Percentiles rank a stretch among this genome's conserved stretches.
These are phyloP conservation scores for Syzygium grande DNA, from an alignment of 345 rosid genomes.

Conservation along the genomic window DNA sequence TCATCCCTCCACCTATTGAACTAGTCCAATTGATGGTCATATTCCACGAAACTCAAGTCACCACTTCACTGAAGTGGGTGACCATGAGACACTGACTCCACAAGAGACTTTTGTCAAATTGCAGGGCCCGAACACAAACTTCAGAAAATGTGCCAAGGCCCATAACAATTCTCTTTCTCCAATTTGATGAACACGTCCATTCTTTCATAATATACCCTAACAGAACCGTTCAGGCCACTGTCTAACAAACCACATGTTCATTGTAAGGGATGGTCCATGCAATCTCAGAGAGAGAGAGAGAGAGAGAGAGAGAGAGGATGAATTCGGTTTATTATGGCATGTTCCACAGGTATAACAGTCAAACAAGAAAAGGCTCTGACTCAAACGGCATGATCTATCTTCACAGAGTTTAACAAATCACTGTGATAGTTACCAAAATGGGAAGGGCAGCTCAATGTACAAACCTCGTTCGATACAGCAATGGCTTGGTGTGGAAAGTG, in stretches of 20 bases:
- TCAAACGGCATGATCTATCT: not conserved
- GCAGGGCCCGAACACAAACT: not conserved
- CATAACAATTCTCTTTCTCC: not conserved
- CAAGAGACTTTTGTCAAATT: not conserved
- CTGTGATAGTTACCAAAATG: not conserved
- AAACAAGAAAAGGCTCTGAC: not conserved
- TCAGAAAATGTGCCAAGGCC: not conserved
- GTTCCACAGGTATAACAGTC: not conserved
- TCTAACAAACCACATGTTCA: not conserved
- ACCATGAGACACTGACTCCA: not conserved
- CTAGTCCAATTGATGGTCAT: not conserved
- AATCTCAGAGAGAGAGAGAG: not conserved
- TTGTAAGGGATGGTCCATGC: not conserved
- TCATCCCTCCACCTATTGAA: not conserved
- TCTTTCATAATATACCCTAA: not conserved
- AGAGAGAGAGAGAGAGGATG: not conserved
- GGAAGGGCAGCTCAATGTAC: not conserved
- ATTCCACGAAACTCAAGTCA: not conserved
- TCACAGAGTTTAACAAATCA: not conserved
- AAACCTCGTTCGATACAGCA: not conserved
- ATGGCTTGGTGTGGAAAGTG: not conserved
- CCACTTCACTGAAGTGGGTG: not conserved
- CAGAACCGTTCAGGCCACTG: not conserved
- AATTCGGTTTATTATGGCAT: not conserved
- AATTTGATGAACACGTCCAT: not conserved